Evolutionary conservation across 257 asterid genomes (phyloP), one percentile per base, ranked within the genome.

Genomic region (Forsythia suspensa): DNA sequence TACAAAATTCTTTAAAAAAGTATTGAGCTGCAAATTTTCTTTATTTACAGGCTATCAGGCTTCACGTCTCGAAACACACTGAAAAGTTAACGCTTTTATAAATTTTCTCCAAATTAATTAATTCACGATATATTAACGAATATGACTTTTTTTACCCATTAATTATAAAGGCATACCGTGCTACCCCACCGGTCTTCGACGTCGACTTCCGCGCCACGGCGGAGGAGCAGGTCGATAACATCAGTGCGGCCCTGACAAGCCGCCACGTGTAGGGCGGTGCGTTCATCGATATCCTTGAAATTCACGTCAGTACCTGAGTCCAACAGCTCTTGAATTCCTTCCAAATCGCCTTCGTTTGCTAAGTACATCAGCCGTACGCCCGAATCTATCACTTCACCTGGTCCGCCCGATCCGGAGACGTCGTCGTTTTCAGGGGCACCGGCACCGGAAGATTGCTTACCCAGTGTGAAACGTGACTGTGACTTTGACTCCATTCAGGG

Each of bases 131-230:
- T 3, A 48, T 4, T 48, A 13, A 15, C 20, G 59, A 48, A 48
- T 48, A 48, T 48, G 15, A 48, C 41, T 39, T 12, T n/a, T 76
- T 77, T 5, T 48, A 40, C 78, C 46, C 3, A 3, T 1, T n/a
- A 78, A 51, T 29, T 61, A 41, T 40, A 10, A 46, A 57, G 6
- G 65, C 18, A 80, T 88, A 93, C 98, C 97, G 98, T 89, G 80
- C 98, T 93, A n/a, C 97, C 98, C 97, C 97, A 93, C 6, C 92
- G 90, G 82, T 93, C 98, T 83, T 81, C 76, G 37, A 80, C 87
- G 80, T 90, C 90, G 68, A 93, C 89, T 38, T 76, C 82, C 5
- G 96, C 93, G 39, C 91, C 96, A 71, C 84, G 82, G 18, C 80
- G 81, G 34, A 93, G 93, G 63, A 91, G 84, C 79, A 89, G 77